Base-by-base conservation (phyloP, 148 eudicot species). In the Euryodendron excelsum region DNA sequence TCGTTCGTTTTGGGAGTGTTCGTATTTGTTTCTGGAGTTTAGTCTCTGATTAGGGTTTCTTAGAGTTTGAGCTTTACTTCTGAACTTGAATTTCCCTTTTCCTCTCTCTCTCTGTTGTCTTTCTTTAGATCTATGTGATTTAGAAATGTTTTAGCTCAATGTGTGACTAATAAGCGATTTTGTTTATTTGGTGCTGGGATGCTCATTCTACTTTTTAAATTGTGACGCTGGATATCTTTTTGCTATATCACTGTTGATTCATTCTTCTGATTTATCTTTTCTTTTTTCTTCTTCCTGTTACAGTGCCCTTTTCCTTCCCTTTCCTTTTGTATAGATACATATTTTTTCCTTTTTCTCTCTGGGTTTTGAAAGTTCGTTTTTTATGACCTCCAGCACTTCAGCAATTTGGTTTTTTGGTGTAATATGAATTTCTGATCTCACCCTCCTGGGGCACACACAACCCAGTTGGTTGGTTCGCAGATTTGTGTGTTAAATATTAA, bases 341-440 rank as follows among this genome's bases (percentile, higher is more conserved):
- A 0, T 11, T 10, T 62, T 28, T 17, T 13, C 18, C 2, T 31
- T 28, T 13, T 31, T 11, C 25, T 30, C 20, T 50, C 5, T 41
- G 64, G 64, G 14, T 60, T 27, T 12, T 60, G 64, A 60, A 60
- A 25, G 11, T 60, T 60, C 2, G n/a, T 28, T 28, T 60, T 27
- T 10, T 9, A 8, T 12, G 2, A n/a, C 27, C 25, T 25, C 7
- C 21, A 48, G 73, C n/a, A 71, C 28, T 71, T 71, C 36, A 50
- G 17, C 28, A 30, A 48, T 69, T 41, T 25, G 55, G 53, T 15
- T 69, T 41, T 68, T 69, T 69, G 33, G 9, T 45, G 30, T 69
- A 7, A 71, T 13, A 21, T 71, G 59, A 71, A 69, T 69, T 37
- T 37, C 60, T 50, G 74, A 50, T 47, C 74, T 71, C 10, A 21